phyloP scores from a whole-genome alignment of 495 filamentous ascomycete genomes.

The Podospora fimiseda region DNA sequence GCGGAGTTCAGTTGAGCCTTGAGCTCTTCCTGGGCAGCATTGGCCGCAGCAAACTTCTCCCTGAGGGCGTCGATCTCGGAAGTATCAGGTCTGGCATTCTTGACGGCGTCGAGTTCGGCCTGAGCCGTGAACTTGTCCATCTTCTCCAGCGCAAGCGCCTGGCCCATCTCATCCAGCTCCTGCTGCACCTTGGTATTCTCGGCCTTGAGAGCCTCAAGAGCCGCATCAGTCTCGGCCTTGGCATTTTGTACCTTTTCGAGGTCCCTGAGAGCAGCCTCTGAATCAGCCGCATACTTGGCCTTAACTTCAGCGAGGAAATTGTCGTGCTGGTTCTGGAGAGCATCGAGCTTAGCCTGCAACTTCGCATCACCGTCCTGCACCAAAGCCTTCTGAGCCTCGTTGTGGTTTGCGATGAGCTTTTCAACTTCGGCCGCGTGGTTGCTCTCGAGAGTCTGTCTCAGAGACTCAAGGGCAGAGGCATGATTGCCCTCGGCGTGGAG shows the following conservation, averaged over 20 bases:
- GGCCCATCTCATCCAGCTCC: conserved; percentile 39
- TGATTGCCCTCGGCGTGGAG: conserved; percentile 35
- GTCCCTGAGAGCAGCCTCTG: conserved; percentile 15
- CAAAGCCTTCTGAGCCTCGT: conserved; percentile 36
- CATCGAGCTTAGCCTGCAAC: conserved; percentile 31
- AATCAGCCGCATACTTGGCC: conserved; percentile 27
- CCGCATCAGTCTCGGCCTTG: conserved; percentile 18
- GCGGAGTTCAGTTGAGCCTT: conserved; percentile 29
- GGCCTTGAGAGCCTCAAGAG: conserved; percentile 21
- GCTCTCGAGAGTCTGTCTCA: conserved; percentile 40
- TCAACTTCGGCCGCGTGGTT: conserved; percentile 43
- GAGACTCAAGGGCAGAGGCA: conserved; percentile 30
- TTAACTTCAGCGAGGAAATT: conserved; percentile 38
- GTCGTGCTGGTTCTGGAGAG: conserved; percentile 35
- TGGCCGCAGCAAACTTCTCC: conserved; percentile 29
- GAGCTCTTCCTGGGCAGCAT: conserved; percentile 17
- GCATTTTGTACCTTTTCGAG: conserved; percentile 18
- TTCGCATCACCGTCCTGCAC: conserved; percentile 28
- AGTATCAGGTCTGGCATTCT: conserved; percentile 48
- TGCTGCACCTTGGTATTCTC: conserved; percentile 33
- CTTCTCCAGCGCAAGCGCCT: conserved; percentile 47
- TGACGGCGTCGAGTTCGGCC: conserved; percentile 47
- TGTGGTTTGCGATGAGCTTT: conserved; percentile 39
- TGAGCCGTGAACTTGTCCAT: conserved; percentile 49
- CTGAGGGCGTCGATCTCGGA: conserved; percentile 36